Conservation (phyloP, 768 basidiomycete species). For the Coprinellus micaceus region DNA sequence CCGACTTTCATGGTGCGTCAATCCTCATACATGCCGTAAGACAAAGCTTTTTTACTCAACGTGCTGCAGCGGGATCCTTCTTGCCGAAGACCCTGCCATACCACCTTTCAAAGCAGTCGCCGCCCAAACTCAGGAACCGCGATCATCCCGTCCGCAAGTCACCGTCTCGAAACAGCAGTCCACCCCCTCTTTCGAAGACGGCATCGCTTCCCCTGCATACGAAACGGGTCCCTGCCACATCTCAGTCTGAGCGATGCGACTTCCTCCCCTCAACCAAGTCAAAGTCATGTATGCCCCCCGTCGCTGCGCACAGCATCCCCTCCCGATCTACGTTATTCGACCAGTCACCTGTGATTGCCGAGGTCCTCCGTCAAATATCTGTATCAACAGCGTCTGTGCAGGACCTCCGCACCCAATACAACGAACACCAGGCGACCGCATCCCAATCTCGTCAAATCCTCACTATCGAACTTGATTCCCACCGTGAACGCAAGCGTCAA, state of each 20-base stretch:
- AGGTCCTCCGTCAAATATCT: slow-evolving; percentile 73
- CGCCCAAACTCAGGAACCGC: slow-evolving; percentile 56
- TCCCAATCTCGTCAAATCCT: slow-evolving; percentile 59
- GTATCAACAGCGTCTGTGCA: slow-evolving; percentile 54
- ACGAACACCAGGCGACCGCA: slow-evolving; percentile 54
- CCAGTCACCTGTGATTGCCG: slow-evolving; percentile 66
- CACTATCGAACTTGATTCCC: slow-evolving; percentile 69
- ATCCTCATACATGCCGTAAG: slow-evolving; percentile 8
- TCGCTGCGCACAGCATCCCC: neutral
- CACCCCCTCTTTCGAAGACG: slow-evolving; percentile 82
- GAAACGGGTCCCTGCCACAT: slow-evolving; percentile 37
- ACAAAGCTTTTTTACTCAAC: neutral
- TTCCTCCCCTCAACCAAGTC: slow-evolving; percentile 22
- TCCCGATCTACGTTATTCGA: slow-evolving; percentile 50
- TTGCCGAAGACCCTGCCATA: slow-evolving; percentile 45
- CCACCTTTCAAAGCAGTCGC: slow-evolving; percentile 42
- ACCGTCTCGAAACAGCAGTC: slow-evolving; percentile 54
- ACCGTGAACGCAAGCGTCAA: slow-evolving; percentile 70
- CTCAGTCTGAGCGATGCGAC: slow-evolving; percentile 26
- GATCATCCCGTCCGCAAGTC: slow-evolving; percentile 47
- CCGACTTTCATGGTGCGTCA: slow-evolving; percentile 58
- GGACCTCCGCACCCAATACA: slow-evolving; percentile 69
- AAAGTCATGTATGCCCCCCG: slow-evolving; percentile 22
- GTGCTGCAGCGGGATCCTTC: slow-evolving; percentile 40
- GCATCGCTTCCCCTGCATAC: slow-evolving; percentile 75